These are phyloP conservation scores for Hibiscus syriacus DNA, from an alignment of 345 rosid species.

Conservation along the genomic window DNA sequence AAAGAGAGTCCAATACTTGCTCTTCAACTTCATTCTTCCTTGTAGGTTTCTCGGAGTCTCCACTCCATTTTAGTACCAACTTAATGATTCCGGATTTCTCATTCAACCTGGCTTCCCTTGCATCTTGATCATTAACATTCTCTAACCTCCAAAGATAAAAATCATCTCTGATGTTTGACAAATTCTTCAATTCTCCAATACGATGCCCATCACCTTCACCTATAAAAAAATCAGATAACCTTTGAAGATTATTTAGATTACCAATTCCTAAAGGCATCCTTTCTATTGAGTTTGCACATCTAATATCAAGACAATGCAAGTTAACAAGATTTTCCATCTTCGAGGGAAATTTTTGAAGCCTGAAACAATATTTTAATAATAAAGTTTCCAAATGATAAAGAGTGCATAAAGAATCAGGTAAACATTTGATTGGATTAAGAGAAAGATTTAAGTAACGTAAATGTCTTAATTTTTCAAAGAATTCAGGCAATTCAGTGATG, in stretches of 20 bases:
- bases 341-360: background rate
- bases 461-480: constrained; percentile 26
- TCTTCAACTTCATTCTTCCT: background rate
- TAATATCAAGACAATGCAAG: background rate
- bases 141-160: background rate
- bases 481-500: constrained; percentile 15
- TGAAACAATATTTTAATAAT: background rate
- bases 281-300: background rate
- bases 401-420: constrained; percentile 25
- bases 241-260: background rate
- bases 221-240: background rate
- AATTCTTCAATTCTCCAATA: background rate
- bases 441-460: constrained; percentile 31
- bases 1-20: background rate
- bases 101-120: background rate
- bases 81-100: background rate
- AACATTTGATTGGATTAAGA: constrained; percentile 16
- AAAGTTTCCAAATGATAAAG: constrained; percentile 32
- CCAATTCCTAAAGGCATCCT: background rate
- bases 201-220: background rate
- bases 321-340: background rate
- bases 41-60: background rate
- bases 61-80: background rate
- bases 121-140: background rate
- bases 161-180: background rate